Evolutionary conservation across 2,329 filamentous ascomycete genomes (phyloP).

Genomic region (Verticillium longisporum): DNA sequence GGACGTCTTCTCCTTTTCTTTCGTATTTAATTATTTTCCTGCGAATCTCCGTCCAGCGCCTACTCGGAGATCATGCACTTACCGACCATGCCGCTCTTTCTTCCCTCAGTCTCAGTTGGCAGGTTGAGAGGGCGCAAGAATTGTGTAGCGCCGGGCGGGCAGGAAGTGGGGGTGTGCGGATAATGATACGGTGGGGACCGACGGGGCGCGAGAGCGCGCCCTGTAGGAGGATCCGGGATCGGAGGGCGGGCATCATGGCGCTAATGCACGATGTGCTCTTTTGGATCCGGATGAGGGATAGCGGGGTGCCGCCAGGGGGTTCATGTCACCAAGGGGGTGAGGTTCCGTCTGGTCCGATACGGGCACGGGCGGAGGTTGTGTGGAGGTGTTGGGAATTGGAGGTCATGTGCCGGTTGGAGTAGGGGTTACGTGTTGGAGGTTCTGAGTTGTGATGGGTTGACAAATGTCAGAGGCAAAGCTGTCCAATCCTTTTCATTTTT

Average conservation of each 20-base stretch:
- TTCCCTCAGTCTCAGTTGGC: background rate
- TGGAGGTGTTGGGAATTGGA: background rate
- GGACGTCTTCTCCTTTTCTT: too few relatives aligned
- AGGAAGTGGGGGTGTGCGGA: background rate
- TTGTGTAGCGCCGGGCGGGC: background rate
- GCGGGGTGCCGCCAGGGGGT: background rate
- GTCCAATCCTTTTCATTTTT: too few relatives aligned
- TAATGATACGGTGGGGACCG: background rate
- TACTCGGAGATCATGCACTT: too few relatives aligned
- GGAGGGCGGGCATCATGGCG: background rate
- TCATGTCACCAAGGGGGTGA: background rate
- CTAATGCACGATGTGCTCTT: background rate
- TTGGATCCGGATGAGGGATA: background rate
- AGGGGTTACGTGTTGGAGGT: background rate
- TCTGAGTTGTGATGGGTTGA: background rate
- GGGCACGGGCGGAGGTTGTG: background rate
- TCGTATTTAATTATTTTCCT: too few relatives aligned
- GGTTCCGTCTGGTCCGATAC: background rate
- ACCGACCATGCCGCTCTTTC: background rate
- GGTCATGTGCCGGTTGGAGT: background rate
- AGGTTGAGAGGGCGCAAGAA: background rate
- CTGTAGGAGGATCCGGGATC: background rate
- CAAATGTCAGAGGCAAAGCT: background rate
- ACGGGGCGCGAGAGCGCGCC: background rate
- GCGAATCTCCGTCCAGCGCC: too few relatives aligned